These are phyloP conservation scores for Kluyveromyces nonfermentans DNA, from an alignment of 805 yeast genomes.

Conservation along the genomic window DNA sequence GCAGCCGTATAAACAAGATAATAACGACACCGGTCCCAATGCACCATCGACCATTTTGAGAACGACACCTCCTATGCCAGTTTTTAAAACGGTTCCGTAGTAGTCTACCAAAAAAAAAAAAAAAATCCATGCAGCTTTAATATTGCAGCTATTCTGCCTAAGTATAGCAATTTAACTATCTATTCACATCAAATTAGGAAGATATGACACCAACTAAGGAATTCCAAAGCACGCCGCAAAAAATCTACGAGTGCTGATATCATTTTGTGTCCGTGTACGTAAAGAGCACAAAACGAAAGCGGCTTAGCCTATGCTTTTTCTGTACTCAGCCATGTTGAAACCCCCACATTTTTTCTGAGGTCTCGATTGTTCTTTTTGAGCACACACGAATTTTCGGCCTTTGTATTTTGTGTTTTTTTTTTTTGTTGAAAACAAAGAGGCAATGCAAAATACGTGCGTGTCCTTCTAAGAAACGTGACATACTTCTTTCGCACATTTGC, in stretches of 20 bases:
- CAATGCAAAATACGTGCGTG: too few species aligned
- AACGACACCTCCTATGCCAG: slow-evolving; percentile 29
- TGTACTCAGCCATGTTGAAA: too few species aligned
- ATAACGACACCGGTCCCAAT: slow-evolving; percentile 55
- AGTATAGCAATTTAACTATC: not conserved
- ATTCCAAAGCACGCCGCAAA: not conserved
- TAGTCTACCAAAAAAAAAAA: slow-evolving; percentile 3
- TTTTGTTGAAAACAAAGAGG: too few species aligned
- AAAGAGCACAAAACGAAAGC: too few species aligned
- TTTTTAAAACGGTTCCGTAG: slow-evolving; percentile 27
- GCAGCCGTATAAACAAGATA: slow-evolving; percentile 52
- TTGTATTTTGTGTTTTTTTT: too few species aligned
- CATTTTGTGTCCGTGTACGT: too few species aligned
- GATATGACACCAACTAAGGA: not conserved
- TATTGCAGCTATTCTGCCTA: not conserved
- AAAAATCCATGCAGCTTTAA: not conserved
- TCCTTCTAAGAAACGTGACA: too few species aligned
- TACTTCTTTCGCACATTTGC: not conserved
- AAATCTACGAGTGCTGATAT: too few species aligned
- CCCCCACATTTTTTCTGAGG: too few species aligned
- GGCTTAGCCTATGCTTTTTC: too few species aligned
- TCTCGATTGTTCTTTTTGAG: too few species aligned
- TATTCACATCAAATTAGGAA: not conserved
- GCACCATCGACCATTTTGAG: slow-evolving; percentile 41
- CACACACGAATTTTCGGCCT: too few species aligned